phyloP scores from a whole-genome alignment of 768 basidiomycete species.

The Cystofilobasidium ferigula region DNA sequence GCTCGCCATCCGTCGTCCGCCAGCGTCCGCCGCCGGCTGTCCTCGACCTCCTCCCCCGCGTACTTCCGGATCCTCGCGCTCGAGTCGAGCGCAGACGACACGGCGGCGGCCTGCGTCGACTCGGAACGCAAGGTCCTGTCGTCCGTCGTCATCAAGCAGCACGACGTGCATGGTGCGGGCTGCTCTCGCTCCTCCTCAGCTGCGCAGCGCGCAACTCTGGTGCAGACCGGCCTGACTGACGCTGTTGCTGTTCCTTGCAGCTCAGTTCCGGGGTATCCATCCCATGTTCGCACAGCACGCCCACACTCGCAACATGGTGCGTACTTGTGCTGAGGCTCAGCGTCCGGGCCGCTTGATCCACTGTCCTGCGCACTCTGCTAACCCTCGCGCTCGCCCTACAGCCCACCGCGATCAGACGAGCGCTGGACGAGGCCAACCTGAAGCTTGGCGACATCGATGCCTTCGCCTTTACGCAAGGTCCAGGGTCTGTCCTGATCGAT shows the following conservation, averaged over 20 bases:
- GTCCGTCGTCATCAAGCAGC: slow-evolving; percentile 78
- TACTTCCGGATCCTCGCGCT: slow-evolving; percentile 41
- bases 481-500: slow-evolving; percentile 25
- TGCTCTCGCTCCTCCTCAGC: background rate
- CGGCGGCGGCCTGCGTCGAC: slow-evolving; percentile 75
- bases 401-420: slow-evolving; percentile 62
- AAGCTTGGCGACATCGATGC: slow-evolving; percentile 60
- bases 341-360: background rate
- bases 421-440: slow-evolving; percentile 56
- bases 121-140: slow-evolving; percentile 52
- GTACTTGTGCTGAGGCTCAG: background rate
- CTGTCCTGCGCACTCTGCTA: background rate
- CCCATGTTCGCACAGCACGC: slow-evolving; percentile 63
- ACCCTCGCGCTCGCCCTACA: slow-evolving; percentile 33
- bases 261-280: slow-evolving; percentile 60
- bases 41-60: background rate
- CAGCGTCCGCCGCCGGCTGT: too few relatives aligned
- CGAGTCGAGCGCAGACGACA: slow-evolving; percentile 88
- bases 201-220: background rate
- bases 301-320: slow-evolving; percentile 69
- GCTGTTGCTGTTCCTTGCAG: slow-evolving; percentile 45
- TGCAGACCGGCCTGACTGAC: background rate
- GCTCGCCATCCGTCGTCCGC: too few relatives aligned
- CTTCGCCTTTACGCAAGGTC: slow-evolving; percentile 46
- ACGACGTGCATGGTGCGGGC: slow-evolving; percentile 39